Conservation (phyloP, 306 rosid species). For the Cicer judaicum region DNA sequence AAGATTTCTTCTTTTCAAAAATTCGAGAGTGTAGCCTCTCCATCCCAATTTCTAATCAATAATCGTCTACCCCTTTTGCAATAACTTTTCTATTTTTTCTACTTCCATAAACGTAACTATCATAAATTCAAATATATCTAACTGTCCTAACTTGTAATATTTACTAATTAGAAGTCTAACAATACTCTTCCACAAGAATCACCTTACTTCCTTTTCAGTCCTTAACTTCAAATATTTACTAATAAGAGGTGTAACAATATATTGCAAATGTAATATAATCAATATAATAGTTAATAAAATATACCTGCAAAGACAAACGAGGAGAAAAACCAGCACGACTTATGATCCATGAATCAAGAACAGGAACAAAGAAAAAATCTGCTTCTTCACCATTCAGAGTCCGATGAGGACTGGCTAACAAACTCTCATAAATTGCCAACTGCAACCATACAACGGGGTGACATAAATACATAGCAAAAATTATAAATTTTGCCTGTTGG, state of each 20-base stretch:
- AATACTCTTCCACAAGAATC: too few species aligned
- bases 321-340: slow-evolving; percentile 96
- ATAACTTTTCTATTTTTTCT: too few species aligned
- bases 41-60: too few species aligned
- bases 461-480: slow-evolving; percentile 36
- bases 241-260: neutral
- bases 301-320: slow-evolving; percentile 79
- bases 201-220: too few species aligned
- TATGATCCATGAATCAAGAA: slow-evolving; percentile 94
- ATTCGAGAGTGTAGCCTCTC: too few species aligned
- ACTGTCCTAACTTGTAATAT: too few species aligned
- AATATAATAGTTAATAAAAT: slow-evolving; percentile 25
- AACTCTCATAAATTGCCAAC: slow-evolving; percentile 88
- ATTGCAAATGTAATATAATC: neutral
- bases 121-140: too few species aligned
- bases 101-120: too few species aligned
- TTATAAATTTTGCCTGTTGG: slow-evolving; percentile 25
- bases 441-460: slow-evolving; percentile 48
- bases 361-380: slow-evolving; percentile 95
- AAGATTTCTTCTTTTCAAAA: too few species aligned
- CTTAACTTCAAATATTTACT: too few species aligned
- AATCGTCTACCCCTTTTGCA: too few species aligned
- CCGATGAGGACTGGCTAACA: slow-evolving; percentile 90
- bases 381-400: slow-evolving; percentile 95
- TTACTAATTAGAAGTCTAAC: too few species aligned